Evolutionary conservation across 2,329 filamentous ascomycete genomes (phyloP).

Genomic region (Beauveria sp.): DNA sequence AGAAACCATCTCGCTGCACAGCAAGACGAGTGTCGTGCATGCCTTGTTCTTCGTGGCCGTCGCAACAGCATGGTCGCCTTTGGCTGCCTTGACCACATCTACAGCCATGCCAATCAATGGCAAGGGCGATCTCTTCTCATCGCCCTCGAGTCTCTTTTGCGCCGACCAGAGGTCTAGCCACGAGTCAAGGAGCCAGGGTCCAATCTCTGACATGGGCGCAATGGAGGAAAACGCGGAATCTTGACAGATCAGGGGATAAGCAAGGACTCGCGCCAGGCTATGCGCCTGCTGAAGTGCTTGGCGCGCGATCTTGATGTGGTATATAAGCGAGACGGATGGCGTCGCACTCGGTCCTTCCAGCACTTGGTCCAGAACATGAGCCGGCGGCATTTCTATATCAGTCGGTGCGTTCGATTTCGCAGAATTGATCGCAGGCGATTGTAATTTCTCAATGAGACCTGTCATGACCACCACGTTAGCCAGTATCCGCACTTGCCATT

Average conservation of each 20-base stretch:
- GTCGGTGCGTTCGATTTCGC: slow-evolving; percentile 21
- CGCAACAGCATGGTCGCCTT: slow-evolving; percentile 13
- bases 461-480: slow-evolving; percentile 12
- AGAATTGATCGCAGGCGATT: slow-evolving; percentile 22
- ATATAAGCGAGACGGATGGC: slow-evolving; percentile 26
- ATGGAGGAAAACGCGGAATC: slow-evolving; percentile 24
- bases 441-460: slow-evolving; percentile 29
- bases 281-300: slow-evolving; percentile 41
- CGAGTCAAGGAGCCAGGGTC: slow-evolving; percentile 44
- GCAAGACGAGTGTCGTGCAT: slow-evolving; percentile 30
- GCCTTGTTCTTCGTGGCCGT: slow-evolving; percentile 27
- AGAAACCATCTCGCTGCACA: slow-evolving; percentile 34
- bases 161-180: slow-evolving; percentile 34
- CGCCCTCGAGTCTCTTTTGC: slow-evolving; percentile 30
- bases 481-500: not conserved
- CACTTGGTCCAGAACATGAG: slow-evolving; percentile 29
- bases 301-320: slow-evolving; percentile 30
- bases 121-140: slow-evolving; percentile 24
- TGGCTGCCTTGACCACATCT: slow-evolving; percentile 23
- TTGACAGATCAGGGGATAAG: slow-evolving; percentile 30
- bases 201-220: slow-evolving; percentile 31
- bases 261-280: slow-evolving; percentile 36
- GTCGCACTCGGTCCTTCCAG: slow-evolving; percentile 16
- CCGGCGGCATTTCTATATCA: slow-evolving; percentile 31
- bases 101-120: slow-evolving; percentile 30